phyloP scores from a whole-genome alignment of 345 rosid genomes.

The Bruguiera parviflora region DNA sequence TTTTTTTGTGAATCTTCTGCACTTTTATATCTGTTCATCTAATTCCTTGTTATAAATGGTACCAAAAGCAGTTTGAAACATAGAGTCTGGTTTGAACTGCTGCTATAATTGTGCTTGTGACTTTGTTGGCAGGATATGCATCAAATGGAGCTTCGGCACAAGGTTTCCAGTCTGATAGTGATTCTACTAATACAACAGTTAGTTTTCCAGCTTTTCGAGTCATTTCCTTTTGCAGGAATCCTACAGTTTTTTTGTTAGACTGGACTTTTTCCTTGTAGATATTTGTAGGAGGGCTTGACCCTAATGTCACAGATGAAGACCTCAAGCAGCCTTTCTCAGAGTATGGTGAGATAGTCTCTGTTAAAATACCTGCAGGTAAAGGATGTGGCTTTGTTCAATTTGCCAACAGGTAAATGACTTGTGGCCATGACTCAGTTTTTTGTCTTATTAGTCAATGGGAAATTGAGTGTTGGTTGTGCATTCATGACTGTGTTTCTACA shows the following conservation, averaged over 20 bases:
- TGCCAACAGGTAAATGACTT: constrained; percentile 57
- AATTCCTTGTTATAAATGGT: not conserved
- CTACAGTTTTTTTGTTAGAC: constrained; percentile 9
- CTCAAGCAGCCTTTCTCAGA: constrained; percentile 72
- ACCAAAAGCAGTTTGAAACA: not conserved
- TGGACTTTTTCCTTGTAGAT: constrained; percentile 50
- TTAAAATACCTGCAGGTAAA: constrained; percentile 85
- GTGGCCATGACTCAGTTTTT: constrained; percentile 9
- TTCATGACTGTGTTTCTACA: not conserved
- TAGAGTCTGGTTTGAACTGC: not conserved
- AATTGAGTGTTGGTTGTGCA: not conserved
- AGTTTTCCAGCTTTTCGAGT: constrained; percentile 27
- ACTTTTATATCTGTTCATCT: not conserved
- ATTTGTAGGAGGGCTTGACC: constrained; percentile 97
- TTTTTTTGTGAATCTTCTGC: not conserved
- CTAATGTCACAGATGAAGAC: constrained; percentile 79
- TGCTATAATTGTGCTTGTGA: not conserved
- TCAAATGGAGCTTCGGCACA: constrained; percentile 55
- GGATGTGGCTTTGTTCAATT: constrained; percentile 96
- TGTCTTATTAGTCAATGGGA: not conserved
- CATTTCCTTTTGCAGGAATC: constrained; percentile 17
- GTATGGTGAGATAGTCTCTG: constrained; percentile 85
- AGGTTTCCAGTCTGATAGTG: constrained; percentile 58
- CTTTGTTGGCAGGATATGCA: constrained; percentile 56
- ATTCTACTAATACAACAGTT: constrained; percentile 83